Percentiles rank a stretch among this genome's conserved stretches.
These are phyloP conservation scores for Solanum hybrid DNA, from an alignment of 305 asterid species.

Conservation along the genomic window DNA sequence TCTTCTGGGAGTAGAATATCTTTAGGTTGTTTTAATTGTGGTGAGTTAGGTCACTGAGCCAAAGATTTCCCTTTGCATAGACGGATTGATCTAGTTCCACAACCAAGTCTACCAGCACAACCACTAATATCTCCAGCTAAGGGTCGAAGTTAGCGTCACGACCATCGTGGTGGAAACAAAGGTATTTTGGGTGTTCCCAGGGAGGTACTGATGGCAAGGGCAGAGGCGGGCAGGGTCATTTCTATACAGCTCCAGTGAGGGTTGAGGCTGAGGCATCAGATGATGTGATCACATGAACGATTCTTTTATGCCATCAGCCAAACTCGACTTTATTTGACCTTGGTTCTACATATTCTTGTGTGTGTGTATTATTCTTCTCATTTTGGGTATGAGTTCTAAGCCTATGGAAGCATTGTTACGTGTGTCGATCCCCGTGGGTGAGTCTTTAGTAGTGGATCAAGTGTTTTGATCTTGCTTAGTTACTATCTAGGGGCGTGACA, in stretches of 20 bases:
- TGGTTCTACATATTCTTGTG: neutral
- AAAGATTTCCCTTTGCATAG: neutral
- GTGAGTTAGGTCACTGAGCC: neutral
- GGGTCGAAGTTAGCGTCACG: neutral
- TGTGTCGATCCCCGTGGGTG: neutral
- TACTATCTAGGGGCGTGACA: neutral
- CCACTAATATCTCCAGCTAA: neutral
- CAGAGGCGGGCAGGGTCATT: neutral
- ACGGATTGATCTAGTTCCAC: neutral
- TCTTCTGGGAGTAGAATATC: neutral
- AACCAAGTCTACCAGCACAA: neutral
- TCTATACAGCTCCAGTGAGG: neutral
- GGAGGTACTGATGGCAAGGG: neutral
- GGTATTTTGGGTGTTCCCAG: neutral
- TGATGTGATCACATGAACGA: neutral
- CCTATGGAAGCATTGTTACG: neutral
- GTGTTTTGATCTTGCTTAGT: neutral
- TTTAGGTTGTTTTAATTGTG: neutral
- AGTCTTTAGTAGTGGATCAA: neutral
- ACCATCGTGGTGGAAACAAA: neutral
- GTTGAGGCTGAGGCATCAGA: neutral
- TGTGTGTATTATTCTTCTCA: neutral
- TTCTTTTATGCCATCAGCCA: neutral
- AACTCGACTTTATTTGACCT: neutral
- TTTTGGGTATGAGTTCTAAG: neutral